A percentile compares a stretch with the other conserved stretches of the same genome.
Conservation (phyloP, 140 eudicot species). For the Erigeron philadelphicus region DNA sequence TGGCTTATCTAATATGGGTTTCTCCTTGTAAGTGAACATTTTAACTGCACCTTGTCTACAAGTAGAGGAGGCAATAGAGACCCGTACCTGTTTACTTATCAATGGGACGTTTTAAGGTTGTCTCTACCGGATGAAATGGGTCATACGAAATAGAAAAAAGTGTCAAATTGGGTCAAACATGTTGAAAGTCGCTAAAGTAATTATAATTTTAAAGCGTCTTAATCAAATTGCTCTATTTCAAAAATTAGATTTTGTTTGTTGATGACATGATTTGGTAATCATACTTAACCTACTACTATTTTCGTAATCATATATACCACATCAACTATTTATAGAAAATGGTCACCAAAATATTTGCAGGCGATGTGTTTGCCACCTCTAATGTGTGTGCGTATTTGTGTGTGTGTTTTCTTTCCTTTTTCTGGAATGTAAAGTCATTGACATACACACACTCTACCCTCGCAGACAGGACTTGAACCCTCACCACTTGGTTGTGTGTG, state of each 20-base stretch:
- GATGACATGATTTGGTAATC: not conserved
- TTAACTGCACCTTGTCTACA: slow-evolving; percentile 10
- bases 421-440: not conserved
- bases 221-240: not conserved
- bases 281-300: too few species aligned
- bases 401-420: not conserved
- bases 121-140: not conserved
- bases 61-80: slow-evolving; percentile 15
- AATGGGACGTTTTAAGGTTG: not conserved
- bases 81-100: not conserved
- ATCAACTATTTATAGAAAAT: not conserved
- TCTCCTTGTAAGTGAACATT: slow-evolving; percentile 40
- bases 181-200: not conserved
- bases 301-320: too few species aligned
- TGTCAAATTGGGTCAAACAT: slow-evolving; percentile 3
- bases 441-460: too few species aligned
- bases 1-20: slow-evolving; percentile 34
- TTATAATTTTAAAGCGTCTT: not conserved
- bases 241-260: not conserved
- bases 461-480: not conserved
- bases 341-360: not conserved
- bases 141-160: not conserved
- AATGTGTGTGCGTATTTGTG: too few species aligned
- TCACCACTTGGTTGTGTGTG: not conserved
- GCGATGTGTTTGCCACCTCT: not conserved